A percentile compares a stretch with the other conserved stretches of the same genome.
Evolutionary conservation across 441 rosid species (phyloP).

Genomic region (Populus tomentosa): DNA sequence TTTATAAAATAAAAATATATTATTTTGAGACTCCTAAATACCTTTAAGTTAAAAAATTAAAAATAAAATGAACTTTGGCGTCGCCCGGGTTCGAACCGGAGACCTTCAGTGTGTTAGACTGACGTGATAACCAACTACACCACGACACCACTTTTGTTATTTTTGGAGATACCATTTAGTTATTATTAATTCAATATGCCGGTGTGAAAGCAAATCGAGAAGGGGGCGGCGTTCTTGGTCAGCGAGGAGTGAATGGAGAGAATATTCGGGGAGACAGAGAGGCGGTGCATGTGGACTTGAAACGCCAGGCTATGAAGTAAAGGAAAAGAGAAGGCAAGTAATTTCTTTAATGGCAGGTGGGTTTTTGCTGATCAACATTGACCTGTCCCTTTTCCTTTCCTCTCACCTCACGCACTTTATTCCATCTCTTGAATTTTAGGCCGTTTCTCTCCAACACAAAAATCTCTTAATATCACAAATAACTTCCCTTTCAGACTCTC

Average conservation of each 20-base stretch:
- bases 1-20: too few species aligned
- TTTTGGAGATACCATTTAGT: accelerated
- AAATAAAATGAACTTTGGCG: constrained; percentile 26
- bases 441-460: background rate
- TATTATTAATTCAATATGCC: too few species aligned
- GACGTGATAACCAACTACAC: constrained; percentile 99
- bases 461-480: background rate
- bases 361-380: constrained; percentile 9
- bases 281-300: background rate
- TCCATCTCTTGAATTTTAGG: background rate
- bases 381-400: background rate
- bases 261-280: background rate
- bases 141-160: constrained; percentile 41
- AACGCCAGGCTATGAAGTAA: background rate
- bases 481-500: background rate
- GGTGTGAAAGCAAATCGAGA: background rate
- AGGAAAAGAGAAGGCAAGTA: background rate
- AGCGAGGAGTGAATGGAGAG: background rate
- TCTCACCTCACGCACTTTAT: background rate
- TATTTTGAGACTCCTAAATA: too few species aligned
- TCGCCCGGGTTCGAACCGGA: constrained; percentile 92
- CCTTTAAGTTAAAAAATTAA: too few species aligned
- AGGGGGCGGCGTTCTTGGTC: background rate
- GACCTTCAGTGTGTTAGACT: constrained; percentile 99
- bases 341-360: constrained; percentile 10